Base-by-base conservation (phyloP, 257 asterid genomes). In the Capsicum pubescens region DNA sequence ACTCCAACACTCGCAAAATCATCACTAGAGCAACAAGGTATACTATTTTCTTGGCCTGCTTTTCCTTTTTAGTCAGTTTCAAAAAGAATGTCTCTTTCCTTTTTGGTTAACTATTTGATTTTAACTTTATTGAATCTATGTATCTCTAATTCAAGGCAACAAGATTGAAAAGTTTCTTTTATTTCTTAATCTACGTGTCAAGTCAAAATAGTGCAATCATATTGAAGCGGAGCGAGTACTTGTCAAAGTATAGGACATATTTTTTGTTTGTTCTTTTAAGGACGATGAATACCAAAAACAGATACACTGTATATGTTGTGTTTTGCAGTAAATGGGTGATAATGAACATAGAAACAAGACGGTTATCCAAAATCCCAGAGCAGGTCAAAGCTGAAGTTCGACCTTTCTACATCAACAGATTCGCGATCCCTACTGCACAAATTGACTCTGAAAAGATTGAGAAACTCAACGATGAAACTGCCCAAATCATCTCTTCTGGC, bases 301-400 rank as follows among this genome's bases (percentile, higher is more conserved):
- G 15, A 48, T 17, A 13, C 9, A 54, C 6, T 50, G 13, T 56
- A 15, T 14, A 32, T 59, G 32, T 21, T 15, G 17, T 42, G 9
- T 12, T 21, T 8, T 88, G 87, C 91, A 94, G 98, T 69, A 94
- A 95, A 71, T 94, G 98, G 98, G 98, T 90, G 86, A 91, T 90
- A 13, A 94, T 94, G 98, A 92, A 93, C 80, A 92, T 97, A 89
- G 98, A 93, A 88, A 94, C 98, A 72, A 92, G 98, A 92, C 92
- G 92, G 88, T 76, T 94, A 79, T 89, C 90, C 63, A 94, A 94
- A 90, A 94, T 94, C 82, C 97, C 97, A 10, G 94, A 93, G 35
- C 92, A 91, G 86, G 98, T 94, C 71, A 93, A 89, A 64, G 87
- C 88, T 2, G 98, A 94, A 86, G 88, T 94, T 17, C 89, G 86